Base-by-base conservation (phyloP, 768 basidiomycete genomes). In the Cystobasidium onofrii region DNA sequence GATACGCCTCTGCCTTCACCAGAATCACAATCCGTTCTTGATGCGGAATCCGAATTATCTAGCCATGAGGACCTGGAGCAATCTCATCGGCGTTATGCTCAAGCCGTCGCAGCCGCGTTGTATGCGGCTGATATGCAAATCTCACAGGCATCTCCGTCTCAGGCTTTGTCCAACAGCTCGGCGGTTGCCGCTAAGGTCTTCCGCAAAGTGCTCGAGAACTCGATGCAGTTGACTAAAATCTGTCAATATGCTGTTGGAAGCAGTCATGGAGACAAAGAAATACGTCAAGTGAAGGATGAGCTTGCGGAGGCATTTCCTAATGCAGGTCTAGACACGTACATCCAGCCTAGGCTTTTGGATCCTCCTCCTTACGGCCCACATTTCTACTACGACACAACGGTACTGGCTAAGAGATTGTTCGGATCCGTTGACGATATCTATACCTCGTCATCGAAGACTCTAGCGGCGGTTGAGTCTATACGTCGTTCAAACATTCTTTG, bases 401-500 rank as follows among this genome's bases (percentile, higher is more conserved):
- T 50, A 15, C 20, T 50, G 46, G 46, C 46, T 7, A 50, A 50
- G 20, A 50, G 46, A 20, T 20, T 50, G 4, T 4, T 9, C 6
- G 46, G 18, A 39, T 39, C 39, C 39, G 15, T 6, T 15, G 39
- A 15, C 15, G 15, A 15, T 39, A 6, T 39, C 6, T 6, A 39
- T 15, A 39, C 6, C 15, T 6, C 39, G 6, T 39, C 39, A 6
- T 39, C 15, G 46, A 50, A 15, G 46, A 20, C 12, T 50, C 10
- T 4, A 50, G 20, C 9, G 9, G 12, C 12, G 3, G 10, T 50
- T 20, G 20, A 50, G 9, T 17, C 15, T 20, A 50, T 50, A 7
- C 46, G 20, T n/a, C 46, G n/a, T 3, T 3, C 18, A 4, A 50
- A 50, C 18, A 20, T 3, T 4, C 18, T 9, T 20, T 82, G 3